Evolutionary conservation across 192 early-diverging fungal genomes (phyloP).

Genomic region (Irineochytrium annulatum): DNA sequence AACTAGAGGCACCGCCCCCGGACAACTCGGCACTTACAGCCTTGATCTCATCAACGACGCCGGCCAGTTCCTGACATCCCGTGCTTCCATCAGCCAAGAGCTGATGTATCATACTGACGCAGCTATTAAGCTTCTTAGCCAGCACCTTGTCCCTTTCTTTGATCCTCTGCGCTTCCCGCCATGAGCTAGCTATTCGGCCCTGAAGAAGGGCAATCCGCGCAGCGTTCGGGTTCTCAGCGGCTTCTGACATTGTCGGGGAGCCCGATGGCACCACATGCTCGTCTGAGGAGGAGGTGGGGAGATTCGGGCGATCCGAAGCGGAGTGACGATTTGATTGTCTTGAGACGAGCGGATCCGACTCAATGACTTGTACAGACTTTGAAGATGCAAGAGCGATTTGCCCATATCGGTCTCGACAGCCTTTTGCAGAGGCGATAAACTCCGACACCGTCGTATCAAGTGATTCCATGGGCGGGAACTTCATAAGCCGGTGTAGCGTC

Average conservation of each 20-base stretch:
- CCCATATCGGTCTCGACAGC: conserved; percentile 7
- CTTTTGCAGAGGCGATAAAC: conserved; percentile 5
- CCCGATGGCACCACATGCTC: neutral
- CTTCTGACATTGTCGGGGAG: neutral
- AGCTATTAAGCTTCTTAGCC: conserved; percentile 5
- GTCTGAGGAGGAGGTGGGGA: neutral
- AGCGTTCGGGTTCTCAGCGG: neutral
- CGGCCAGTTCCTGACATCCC: neutral
- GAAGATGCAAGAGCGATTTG: neutral
- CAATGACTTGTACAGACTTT: neutral
- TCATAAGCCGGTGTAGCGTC: conserved; percentile 41
- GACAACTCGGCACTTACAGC: too few species aligned
- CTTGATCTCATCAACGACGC: too few species aligned
- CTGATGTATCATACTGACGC: neutral
- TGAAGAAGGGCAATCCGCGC: neutral
- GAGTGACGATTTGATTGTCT: neutral
- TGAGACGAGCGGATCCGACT: conserved; percentile 1
- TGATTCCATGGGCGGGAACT: conserved; percentile 22
- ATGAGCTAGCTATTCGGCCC: neutral
- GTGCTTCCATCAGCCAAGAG: neutral
- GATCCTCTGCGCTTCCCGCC: neutral
- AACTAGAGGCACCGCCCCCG: too few species aligned
- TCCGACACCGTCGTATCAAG: neutral
- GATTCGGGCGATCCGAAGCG: neutral
- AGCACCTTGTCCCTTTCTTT: conserved; percentile 7